Conservation (phyloP, 768 basidiomycete genomes). For the Collybia mongolica region DNA sequence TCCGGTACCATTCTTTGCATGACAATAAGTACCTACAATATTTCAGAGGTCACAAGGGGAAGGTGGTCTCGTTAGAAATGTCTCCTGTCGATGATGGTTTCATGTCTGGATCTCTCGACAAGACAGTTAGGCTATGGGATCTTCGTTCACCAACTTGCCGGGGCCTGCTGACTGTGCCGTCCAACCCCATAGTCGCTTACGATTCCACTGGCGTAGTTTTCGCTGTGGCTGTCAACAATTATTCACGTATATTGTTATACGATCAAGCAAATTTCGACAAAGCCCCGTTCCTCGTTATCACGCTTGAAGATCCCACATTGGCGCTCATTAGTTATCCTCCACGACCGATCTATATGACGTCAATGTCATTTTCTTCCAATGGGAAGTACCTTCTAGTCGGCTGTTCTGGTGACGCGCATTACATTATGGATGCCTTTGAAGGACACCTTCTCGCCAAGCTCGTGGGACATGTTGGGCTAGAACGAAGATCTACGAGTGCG, state of each 20-base stretch:
- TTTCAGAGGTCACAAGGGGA: constrained; percentile 90
- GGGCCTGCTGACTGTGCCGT: constrained; percentile 74
- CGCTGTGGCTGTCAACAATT: constrained; percentile 82
- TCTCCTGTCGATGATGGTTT: constrained; percentile 94
- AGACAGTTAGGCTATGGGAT: constrained; percentile 96
- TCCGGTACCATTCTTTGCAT: constrained; percentile 92
- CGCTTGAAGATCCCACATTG: constrained; percentile 79
- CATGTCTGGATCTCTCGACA: constrained; percentile 92
- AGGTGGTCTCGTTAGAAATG: constrained; percentile 88
- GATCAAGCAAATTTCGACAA: constrained; percentile 88
- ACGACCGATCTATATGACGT: constrained; percentile 87
- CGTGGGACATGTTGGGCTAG: constrained; percentile 82
- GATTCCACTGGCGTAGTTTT: constrained; percentile 83
- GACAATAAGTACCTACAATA: constrained; percentile 97
- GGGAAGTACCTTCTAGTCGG: constrained; percentile 90
- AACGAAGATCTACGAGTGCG: constrained; percentile 55
- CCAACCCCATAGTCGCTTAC: constrained; percentile 79
- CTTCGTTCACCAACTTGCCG: constrained; percentile 76
- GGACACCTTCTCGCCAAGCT: constrained; percentile 82
- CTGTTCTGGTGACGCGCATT: constrained; percentile 91
- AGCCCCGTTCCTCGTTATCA: constrained; percentile 84
- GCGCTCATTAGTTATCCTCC: constrained; percentile 80
- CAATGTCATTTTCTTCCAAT: constrained; percentile 85
- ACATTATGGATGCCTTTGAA: constrained; percentile 89
- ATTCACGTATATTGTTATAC: constrained; percentile 81